Evolutionary conservation across 2,329 filamentous ascomycete species (phyloP).

Genomic region (Xylaria sp.): DNA sequence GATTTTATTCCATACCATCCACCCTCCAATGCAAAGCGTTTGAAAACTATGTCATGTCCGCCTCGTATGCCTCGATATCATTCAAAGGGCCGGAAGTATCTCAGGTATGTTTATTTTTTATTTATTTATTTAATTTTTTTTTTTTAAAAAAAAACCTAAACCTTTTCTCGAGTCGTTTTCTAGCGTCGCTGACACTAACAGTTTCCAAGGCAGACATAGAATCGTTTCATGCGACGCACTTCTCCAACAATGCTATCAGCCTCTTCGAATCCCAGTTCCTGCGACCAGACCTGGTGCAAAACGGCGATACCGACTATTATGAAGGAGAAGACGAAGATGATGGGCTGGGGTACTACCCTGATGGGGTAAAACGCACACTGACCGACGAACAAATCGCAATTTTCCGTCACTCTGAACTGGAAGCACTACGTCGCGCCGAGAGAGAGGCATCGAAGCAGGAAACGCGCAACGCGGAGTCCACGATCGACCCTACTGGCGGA

Average conservation of each 20-base stretch:
- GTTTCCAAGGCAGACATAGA: constrained; percentile 65
- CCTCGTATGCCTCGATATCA: constrained; percentile 23
- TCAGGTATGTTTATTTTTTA: constrained; percentile 46
- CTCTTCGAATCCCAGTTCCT: constrained; percentile 61
- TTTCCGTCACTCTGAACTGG: constrained; percentile 88
- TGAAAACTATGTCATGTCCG: constrained; percentile 39
- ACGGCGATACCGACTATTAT: constrained; percentile 40
- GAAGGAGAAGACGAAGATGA: constrained; percentile 61
- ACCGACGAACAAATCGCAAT: constrained; percentile 92
- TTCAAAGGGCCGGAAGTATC: constrained; percentile 52
- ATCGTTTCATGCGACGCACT: constrained; percentile 69
- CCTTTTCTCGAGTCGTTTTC: neutral
- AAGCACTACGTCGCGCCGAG: constrained; percentile 70
- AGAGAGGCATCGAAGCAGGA: constrained; percentile 48
- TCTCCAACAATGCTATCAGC: constrained; percentile 59
- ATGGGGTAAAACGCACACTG: constrained; percentile 87
- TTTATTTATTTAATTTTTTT: neutral
- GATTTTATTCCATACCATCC: neutral
- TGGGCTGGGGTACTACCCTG: constrained; percentile 82
- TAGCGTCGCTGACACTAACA: constrained; percentile 41
- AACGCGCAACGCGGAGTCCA: constrained; percentile 33
- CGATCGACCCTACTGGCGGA: constrained; percentile 14
- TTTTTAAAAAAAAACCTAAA: too few relatives aligned
- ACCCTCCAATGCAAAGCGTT: neutral
- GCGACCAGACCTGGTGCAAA: constrained; percentile 44